Base-by-base conservation (phyloP, 2,329 filamentous ascomycete species). In the Fusarium musae region DNA sequence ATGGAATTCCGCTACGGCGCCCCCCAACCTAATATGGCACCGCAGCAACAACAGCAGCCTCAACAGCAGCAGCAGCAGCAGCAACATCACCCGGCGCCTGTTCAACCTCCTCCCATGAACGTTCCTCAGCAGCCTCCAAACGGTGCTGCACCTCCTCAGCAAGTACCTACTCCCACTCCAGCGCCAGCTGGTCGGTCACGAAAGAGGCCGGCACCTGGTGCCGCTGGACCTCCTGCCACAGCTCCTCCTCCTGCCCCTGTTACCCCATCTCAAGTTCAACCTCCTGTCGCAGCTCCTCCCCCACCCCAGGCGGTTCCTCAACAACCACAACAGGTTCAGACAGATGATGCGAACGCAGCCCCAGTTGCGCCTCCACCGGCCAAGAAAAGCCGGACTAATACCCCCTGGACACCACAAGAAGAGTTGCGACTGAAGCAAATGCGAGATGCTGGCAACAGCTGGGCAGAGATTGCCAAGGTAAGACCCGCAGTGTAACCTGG, bases 391-490 rank as follows among this genome's bases (percentile, higher is more conserved):
- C 89, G 96, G 69, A 98, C 96, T n/a, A 99, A 99, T 81, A 99
- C 96, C 6, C 96, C 96, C 1, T 99, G 96, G 96, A 98, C 95
- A 4, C 94, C 96, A 5, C 93, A 93, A 39, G 96, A 99, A 82
- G 96, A 99, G 83, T 90, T 96, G 80, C 88, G 95, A 50, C 85
- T 99, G 77, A 98, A 98, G 87, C 91, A 92, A 75, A 97, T 99
- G 94, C 90, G 96, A 78, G 96, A 98, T 82, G 90, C 92, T 2
- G 95, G 96, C 16, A 95, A 93, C 77, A 97, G 93, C 79, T 99
- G 96, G 96, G 97, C 94, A 54, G 96, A 98, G 79, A 99, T 99
- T 80, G 96, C 96, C 77, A 98, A 98, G 91, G 95, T 97, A 96
- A 88, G 94, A 79, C 19, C 10, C 39, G 40, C 49, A 28, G 30